Percentiles rank a stretch among this genome's conserved stretches.
Evolutionary conservation across 75 land plant genomes (phyloP).

Genomic region (Larix kaempferi): DNA sequence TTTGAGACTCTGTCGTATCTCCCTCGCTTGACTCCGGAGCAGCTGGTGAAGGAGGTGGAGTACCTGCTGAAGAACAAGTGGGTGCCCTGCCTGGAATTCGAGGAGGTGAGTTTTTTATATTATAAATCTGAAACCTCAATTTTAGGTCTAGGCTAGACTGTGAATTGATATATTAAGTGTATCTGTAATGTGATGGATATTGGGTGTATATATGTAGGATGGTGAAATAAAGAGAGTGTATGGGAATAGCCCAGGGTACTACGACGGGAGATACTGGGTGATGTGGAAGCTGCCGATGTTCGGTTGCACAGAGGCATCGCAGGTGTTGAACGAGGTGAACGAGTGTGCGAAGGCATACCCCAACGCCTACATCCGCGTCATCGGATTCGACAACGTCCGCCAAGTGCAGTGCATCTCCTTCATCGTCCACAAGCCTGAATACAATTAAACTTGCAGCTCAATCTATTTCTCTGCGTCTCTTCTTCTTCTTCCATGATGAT

Average conservation of each 20-base stretch:
- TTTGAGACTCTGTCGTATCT: slow-evolving; percentile 79
- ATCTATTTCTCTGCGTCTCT: too few species aligned
- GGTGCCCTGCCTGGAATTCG: slow-evolving; percentile 75
- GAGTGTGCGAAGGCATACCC: slow-evolving; percentile 67
- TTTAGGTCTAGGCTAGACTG: neutral
- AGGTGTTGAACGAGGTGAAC: slow-evolving; percentile 53
- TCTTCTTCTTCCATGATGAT: too few species aligned
- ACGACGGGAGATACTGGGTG: slow-evolving; percentile 84
- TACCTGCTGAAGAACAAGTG: slow-evolving; percentile 44
- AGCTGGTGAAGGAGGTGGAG: slow-evolving; percentile 56
- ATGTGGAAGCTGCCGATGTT: slow-evolving; percentile 96
- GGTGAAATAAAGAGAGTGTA: slow-evolving; percentile 42
- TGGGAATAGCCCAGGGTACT: slow-evolving; percentile 58
- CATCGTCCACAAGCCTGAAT: slow-evolving; percentile 48
- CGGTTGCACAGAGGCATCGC: slow-evolving; percentile 70
- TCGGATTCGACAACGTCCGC: slow-evolving; percentile 75
- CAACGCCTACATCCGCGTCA: slow-evolving; percentile 40
- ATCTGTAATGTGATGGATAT: neutral
- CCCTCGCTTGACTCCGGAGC: slow-evolving; percentile 32
- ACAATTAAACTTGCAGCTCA: too few species aligned
- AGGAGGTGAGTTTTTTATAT: slow-evolving; percentile 21
- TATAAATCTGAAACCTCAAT: neutral
- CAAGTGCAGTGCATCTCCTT: slow-evolving; percentile 81
- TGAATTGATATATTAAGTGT: neutral
- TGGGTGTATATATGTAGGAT: slow-evolving; percentile 11